Conservation (phyloP, 768 basidiomycete species). For the Lyophyllum decastes region DNA sequence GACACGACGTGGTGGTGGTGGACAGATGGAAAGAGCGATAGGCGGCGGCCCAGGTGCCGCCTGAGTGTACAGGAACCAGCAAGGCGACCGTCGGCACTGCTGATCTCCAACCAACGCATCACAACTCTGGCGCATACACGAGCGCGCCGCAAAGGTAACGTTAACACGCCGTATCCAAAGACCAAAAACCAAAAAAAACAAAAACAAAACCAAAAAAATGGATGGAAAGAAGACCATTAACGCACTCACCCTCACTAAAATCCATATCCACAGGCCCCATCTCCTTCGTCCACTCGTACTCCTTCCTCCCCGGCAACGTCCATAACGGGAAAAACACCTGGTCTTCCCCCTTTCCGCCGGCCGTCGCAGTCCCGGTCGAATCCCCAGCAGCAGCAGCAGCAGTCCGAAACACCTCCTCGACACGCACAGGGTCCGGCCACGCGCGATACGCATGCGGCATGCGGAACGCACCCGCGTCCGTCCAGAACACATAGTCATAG, state of each 20-base stretch:
- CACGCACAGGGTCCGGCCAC: conserved; percentile 49
- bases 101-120: too few relatives aligned
- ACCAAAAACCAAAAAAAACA: not conserved
- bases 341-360: conserved; percentile 28
- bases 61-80: too few relatives aligned
- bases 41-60: too few relatives aligned
- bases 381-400: too few relatives aligned
- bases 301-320: conserved; percentile 30
- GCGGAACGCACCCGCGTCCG: conserved; percentile 56
- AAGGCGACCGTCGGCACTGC: too few relatives aligned
- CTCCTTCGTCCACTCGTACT: conserved; percentile 42
- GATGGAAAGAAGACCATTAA: not conserved
- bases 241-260: conserved; percentile 49
- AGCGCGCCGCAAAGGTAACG: too few relatives aligned
- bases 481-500: conserved; percentile 63
- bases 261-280: conserved; percentile 53
- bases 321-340: conserved; percentile 50
- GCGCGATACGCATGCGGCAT: conserved; percentile 38
- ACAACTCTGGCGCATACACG: too few relatives aligned
- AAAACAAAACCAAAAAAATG: not conserved
- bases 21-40: too few relatives aligned
- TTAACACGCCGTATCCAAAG: too few relatives aligned
- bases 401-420: conserved; percentile 39
- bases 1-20: too few relatives aligned
- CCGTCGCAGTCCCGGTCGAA: not conserved